Conservation (phyloP, 176 grass and related monocot species). For the Oryza glaberrima region DNA sequence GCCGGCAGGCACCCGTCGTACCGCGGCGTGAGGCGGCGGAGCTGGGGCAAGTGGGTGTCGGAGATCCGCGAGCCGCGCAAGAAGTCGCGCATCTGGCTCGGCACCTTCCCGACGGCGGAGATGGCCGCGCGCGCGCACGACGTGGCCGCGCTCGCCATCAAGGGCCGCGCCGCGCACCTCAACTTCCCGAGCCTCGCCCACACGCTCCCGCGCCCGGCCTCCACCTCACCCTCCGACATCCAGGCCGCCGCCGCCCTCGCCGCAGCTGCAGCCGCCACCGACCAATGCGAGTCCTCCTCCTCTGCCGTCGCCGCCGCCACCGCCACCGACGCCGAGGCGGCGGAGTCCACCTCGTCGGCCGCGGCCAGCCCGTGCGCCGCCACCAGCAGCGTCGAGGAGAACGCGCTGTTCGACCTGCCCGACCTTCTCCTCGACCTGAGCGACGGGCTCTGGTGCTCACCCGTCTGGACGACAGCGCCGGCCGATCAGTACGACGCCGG, state of each 20-base stretch:
- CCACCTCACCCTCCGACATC: conserved; percentile 49
- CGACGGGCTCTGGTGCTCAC: conserved; percentile 51
- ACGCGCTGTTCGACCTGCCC: conserved; percentile 55
- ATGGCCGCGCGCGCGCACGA: conserved; percentile 77
- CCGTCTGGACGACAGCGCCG: conserved; percentile 26
- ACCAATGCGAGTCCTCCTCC: conserved; percentile 28
- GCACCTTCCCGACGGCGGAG: conserved; percentile 65
- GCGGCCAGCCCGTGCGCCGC: neutral
- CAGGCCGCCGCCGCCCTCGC: conserved; percentile 53
- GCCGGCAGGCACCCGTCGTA: conserved; percentile 58
- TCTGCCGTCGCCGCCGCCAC: neutral
- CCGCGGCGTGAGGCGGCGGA: conserved; percentile 64
- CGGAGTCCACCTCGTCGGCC: conserved; percentile 18
- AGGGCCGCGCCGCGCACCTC: conserved; percentile 61
- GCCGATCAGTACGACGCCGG: conserved; percentile 40
- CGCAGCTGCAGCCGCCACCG: neutral
- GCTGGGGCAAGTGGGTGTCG: conserved; percentile 76
- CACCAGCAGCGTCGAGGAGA: conserved; percentile 30
- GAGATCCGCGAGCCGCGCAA: conserved; percentile 73
- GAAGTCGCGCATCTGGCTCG: conserved; percentile 80
- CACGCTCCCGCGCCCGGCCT: conserved; percentile 47
- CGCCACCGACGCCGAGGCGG: neutral
- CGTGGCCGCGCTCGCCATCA: conserved; percentile 63
- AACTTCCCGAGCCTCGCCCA: conserved; percentile 60
- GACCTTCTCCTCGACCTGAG: conserved; percentile 57